Evolutionary conservation across 2,329 filamentous ascomycete genomes (phyloP).

Genomic region (Bipolaris cookei): DNA sequence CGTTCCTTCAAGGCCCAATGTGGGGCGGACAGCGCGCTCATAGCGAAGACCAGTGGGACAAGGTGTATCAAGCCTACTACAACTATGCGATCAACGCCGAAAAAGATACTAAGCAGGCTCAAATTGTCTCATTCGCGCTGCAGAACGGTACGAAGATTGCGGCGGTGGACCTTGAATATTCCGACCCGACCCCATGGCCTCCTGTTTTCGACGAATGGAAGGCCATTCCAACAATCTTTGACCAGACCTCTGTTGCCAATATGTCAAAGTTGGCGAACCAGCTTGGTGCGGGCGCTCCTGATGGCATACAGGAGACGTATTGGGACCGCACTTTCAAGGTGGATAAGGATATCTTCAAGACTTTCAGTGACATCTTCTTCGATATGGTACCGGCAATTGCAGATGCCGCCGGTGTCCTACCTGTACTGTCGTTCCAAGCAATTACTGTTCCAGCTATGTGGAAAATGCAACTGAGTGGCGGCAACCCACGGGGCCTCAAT

Average conservation of each 20-base stretch:
- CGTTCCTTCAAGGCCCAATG: constrained; percentile 35
- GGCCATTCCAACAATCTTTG: constrained; percentile 32
- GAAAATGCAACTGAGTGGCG: constrained; percentile 37
- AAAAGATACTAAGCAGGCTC: constrained; percentile 25
- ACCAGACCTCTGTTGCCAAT: constrained; percentile 32
- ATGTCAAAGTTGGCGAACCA: constrained; percentile 30
- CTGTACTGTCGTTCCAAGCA: constrained; percentile 36
- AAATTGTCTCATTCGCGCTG: constrained; percentile 31
- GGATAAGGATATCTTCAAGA: constrained; percentile 27
- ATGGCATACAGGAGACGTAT: constrained; percentile 34
- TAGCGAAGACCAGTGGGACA: constrained; percentile 25
- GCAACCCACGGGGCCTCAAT: constrained; percentile 41
- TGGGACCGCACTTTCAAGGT: constrained; percentile 38
- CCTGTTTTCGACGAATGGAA: constrained; percentile 37
- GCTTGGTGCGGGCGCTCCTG: constrained; percentile 21
- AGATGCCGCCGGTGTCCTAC: constrained; percentile 31
- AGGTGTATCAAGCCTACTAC: constrained; percentile 26
- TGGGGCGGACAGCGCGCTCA: constrained; percentile 35
- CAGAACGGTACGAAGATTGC: constrained; percentile 27
- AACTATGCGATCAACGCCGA: constrained; percentile 23
- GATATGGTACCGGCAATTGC: constrained; percentile 29
- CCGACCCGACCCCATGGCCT: constrained; percentile 28
- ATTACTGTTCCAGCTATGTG: constrained; percentile 33
- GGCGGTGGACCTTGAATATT: constrained; percentile 32
- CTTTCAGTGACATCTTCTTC: constrained; percentile 32